phyloP scores from a whole-genome alignment of 1,139 yeast genomes.

The Yamadazyma sp. region DNA sequence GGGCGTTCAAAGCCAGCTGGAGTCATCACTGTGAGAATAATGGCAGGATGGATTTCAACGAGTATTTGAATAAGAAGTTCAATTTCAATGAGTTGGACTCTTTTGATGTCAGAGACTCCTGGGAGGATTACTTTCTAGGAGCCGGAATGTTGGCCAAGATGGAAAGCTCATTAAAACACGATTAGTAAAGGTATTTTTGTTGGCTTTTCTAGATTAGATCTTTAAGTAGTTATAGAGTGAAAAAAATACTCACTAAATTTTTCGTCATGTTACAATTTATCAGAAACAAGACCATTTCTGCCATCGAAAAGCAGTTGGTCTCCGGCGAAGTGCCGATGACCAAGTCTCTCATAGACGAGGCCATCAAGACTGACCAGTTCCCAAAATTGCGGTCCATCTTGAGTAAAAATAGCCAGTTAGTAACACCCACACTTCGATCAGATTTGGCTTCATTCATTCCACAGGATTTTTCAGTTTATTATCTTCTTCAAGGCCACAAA shows the following conservation, averaged over 20 bases:
- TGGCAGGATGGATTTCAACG: slow-evolving; percentile 36
- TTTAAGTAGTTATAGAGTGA: neutral
- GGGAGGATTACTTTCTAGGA: slow-evolving; percentile 52
- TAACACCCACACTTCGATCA: slow-evolving; percentile 9
- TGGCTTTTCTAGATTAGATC: too few species aligned
- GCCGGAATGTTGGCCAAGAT: slow-evolving; percentile 52
- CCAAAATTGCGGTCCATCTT: slow-evolving; percentile 14
- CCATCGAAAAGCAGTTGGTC: slow-evolving; percentile 9
- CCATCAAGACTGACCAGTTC: slow-evolving; percentile 12
- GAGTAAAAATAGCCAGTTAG: slow-evolving; percentile 9
- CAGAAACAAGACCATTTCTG: slow-evolving; percentile 13
- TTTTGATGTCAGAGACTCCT: slow-evolving; percentile 40
- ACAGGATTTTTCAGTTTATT: slow-evolving; percentile 35
- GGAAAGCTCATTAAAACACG: slow-evolving; percentile 35
- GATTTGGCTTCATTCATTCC: slow-evolving; percentile 12
- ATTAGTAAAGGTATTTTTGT: slow-evolving; percentile 6
- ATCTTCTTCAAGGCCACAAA: slow-evolving; percentile 22
- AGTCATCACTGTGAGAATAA: slow-evolving; percentile 42
- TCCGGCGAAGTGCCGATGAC: slow-evolving; percentile 13
- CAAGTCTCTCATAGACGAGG: slow-evolving; percentile 10
- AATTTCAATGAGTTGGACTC: slow-evolving; percentile 49
- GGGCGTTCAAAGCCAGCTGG: slow-evolving; percentile 87
- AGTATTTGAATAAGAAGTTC: slow-evolving; percentile 43
- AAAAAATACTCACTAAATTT: neutral
- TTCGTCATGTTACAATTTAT: slow-evolving; percentile 14